Base-by-base conservation (phyloP, 495 filamentous ascomycete species). In the Hyphodiscus hymeniophilus region DNA sequence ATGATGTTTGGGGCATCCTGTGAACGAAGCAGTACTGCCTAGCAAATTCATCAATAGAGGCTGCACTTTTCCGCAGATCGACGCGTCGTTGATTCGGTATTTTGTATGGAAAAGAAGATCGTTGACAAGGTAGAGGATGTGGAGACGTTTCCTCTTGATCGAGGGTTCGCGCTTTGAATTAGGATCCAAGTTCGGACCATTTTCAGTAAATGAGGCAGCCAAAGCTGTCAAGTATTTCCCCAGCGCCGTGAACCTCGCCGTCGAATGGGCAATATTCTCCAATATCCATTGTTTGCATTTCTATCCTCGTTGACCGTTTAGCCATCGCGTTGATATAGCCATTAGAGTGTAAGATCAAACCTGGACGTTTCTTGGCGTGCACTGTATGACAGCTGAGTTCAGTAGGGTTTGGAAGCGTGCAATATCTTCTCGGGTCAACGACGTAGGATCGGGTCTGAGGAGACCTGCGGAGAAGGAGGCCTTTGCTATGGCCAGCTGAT, bases 321-420 rank as follows among this genome's bases (percentile, higher is more conserved):
- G 78, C 69, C 65, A 69, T 73, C 64, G 68, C 50, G 66, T 69
- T 66, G 62, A 64, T 56, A 62, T 45, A 64, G 62, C 56, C 66
- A 67, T 56, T 63, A 76, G 73, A 73, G 63, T 63, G 59, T 76
- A 73, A 65, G 69, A 65, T 87, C 89, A 90, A 89, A 95, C 89
- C 89, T 95, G 89, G 74, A 95, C 84, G 70, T 94, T 94, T 70
- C 71, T 61, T 47, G 80, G 71, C 55, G 87, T 85, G 77, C 89
- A 91, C 67, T 82, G 79, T 64, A 74, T 70, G 58, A 89, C 64
- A 47, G 75, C 76, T 60, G 74, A 67, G 58, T 85, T 79, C 51
- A 95, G 73, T 40, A 77, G 67, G 47, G 66, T 56, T 63, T 89
- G 81, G 58, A 92, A 87, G 31, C 73, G 60, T 48, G 79, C 68